Evolutionary conservation across 1,284 basidiomycete species (phyloP).

Genomic region (Microbotryomycetes sp.): DNA sequence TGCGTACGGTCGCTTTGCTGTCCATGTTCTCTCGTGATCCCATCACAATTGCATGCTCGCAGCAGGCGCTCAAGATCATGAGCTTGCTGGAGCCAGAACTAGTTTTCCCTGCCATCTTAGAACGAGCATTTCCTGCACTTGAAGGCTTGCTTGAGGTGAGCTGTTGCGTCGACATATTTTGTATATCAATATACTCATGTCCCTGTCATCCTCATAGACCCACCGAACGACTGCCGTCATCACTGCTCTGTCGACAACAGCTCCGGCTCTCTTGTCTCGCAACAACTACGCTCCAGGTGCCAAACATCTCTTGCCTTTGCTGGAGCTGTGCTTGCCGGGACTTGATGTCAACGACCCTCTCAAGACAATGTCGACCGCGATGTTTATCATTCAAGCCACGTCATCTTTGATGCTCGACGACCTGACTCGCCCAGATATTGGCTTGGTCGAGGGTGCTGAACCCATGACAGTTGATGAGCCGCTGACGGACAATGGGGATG

Average conservation of each 20-base stretch:
- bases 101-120: constrained; percentile 86
- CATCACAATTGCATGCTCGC: constrained; percentile 47
- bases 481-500: constrained; percentile 3
- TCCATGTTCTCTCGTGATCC: constrained; percentile 86
- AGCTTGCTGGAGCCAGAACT: constrained; percentile 76
- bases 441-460: constrained; percentile 13
- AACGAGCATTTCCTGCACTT: constrained; percentile 82
- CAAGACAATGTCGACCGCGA: constrained; percentile 61
- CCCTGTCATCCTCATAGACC: constrained; percentile 49
- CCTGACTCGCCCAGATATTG: constrained; percentile 48
- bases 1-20: constrained; percentile 82
- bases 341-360: constrained; percentile 91
- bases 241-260: constrained; percentile 74
- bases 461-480: constrained; percentile 31
- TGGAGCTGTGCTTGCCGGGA: constrained; percentile 85
- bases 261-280: constrained; percentile 71
- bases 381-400: constrained; percentile 39
- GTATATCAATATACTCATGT: constrained; percentile 1
- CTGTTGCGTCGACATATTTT: no score
- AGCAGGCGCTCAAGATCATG: constrained; percentile 62
- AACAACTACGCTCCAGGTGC: constrained; percentile 71
- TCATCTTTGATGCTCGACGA: constrained; percentile 66
- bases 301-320: constrained; percentile 77
- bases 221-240: constrained; percentile 87
- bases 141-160: constrained; percentile 84